Percentiles rank a stretch among this genome's conserved stretches.
phyloP scores from a whole-genome alignment of 306 rosid species.

The Hippophae tibetana region DNA sequence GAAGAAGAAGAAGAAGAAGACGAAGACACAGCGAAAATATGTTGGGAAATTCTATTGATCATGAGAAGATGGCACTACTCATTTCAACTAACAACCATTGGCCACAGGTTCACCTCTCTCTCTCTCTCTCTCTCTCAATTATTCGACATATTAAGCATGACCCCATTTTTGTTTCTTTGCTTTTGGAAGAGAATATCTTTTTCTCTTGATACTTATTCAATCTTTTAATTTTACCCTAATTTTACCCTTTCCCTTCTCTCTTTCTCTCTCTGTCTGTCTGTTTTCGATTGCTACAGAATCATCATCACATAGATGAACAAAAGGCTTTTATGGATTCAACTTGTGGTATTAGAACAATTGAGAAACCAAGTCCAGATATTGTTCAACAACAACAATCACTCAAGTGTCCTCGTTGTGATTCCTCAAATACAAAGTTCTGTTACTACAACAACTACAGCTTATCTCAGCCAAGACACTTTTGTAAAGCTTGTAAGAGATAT shows the following conservation, averaged over 20 bases:
- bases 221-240: slow-evolving; percentile 45
- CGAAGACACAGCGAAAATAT: slow-evolving; percentile 21
- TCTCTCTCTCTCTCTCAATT: slow-evolving; percentile 42
- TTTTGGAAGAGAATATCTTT: slow-evolving; percentile 74
- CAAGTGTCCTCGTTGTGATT: slow-evolving; percentile 92
- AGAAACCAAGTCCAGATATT: slow-evolving; percentile 40
- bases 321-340: slow-evolving; percentile 40
- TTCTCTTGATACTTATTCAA: slow-evolving; percentile 10
- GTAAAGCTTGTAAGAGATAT: slow-evolving; percentile 95
- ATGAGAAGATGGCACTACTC: slow-evolving; percentile 47
- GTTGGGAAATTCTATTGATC: slow-evolving; percentile 33
- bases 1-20: slow-evolving; percentile 1
- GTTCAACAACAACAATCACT: slow-evolving; percentile 38
- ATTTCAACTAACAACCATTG: slow-evolving; percentile 52
- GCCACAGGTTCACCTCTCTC: slow-evolving; percentile 49
- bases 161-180: slow-evolving; percentile 70
- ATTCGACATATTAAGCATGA: slow-evolving; percentile 54
- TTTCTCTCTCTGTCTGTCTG: not conserved
- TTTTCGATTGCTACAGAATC: slow-evolving; percentile 6
- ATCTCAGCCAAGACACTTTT: slow-evolving; percentile 91
- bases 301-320: slow-evolving; percentile 36
- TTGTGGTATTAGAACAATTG: slow-evolving; percentile 33
- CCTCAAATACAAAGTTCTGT: slow-evolving; percentile 88
- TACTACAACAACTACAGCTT: slow-evolving; percentile 95
- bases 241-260: slow-evolving; percentile 13